Evolutionary conservation across 805 yeast genomes (phyloP), one percentile per base, ranked within the genome.

Genomic region (Yarrowia keelungensis): DNA sequence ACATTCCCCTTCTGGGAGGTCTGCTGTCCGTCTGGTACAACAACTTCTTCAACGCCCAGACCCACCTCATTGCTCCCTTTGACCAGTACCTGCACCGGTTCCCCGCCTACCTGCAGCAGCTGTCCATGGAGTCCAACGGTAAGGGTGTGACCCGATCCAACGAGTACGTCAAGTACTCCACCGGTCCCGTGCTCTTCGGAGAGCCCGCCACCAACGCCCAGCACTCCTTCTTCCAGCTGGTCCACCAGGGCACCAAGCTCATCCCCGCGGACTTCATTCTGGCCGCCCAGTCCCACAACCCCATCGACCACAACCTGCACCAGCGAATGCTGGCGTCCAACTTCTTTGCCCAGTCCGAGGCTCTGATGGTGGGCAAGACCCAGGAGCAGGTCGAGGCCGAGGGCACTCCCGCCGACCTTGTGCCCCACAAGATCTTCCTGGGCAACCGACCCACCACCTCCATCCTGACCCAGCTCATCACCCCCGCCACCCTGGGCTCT

Each of bases 371-470:
- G 71, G 99, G 99, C 78, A 95, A 95, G 86, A 85, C 90, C 74
- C 73, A 73, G 72, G 89, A 84, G 50, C 87, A 89, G 77, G 97
- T 93, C 71, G 85, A 89, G 81, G 84, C 90, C 72, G 98, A 94
- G 82, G 97, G 97, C 78, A 90, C 93, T 69, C 85, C 89, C 69
- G 96, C 91, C 69, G 88, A 86, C 70, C 85, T 95, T 72, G 89
- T 92, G 71, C 97, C 97, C 75, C 99, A 95, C 87, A 95, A 95
- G 87, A 86, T 90, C 73, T 95, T 95, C 87, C 86, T 93, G 65
- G 99, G 99, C 81, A 94, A 95, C 89, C 90, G 98, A 85, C 99
- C 99, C 80, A 95, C 99, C 73, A 95, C 99, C 69, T 92, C 97
- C 16, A 95, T 95, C 78, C 85, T 95, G 79, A 94, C 95, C 67